phyloP scores from a whole-genome alignment of 2,329 filamentous ascomycete genomes.

The Fusarium neocosmosporiellum region DNA sequence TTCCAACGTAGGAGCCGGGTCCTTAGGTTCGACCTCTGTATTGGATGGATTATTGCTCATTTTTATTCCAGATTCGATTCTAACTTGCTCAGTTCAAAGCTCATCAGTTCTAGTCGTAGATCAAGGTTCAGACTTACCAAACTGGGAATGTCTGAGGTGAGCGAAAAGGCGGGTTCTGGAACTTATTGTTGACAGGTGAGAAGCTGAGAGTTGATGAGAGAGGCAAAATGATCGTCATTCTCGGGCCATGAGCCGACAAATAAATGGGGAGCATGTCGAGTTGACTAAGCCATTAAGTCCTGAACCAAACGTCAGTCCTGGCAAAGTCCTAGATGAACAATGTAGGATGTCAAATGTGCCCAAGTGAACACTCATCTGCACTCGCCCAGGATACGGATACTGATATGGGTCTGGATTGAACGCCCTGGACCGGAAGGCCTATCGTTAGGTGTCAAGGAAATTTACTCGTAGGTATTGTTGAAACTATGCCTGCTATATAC shows the following conservation, averaged over 20 bases:
- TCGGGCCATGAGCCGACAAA: not conserved
- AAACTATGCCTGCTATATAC: too few species aligned
- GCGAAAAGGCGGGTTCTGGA: not conserved
- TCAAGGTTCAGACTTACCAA: not conserved
- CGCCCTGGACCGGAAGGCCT: too few species aligned
- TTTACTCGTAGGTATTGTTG: too few species aligned
- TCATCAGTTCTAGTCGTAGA: not conserved
- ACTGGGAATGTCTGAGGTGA: too few species aligned
- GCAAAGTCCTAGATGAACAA: not conserved
- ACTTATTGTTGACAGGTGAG: not conserved
- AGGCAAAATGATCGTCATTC: not conserved
- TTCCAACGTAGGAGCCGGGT: not conserved
- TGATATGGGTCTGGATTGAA: not conserved
- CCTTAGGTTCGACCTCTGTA: not conserved
- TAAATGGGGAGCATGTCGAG: not conserved
- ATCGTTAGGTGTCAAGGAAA: too few species aligned
- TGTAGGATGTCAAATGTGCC: not conserved
- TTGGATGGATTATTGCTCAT: not conserved
- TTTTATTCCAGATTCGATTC: not conserved
- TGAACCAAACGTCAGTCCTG: not conserved
- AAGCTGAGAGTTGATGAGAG: not conserved
- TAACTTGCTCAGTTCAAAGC: not conserved
- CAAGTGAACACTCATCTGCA: not conserved
- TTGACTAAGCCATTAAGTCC: not conserved
- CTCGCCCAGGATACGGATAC: not conserved